Conservation (phyloP, 768 basidiomycete genomes). For the Leccinum imitatum region DNA sequence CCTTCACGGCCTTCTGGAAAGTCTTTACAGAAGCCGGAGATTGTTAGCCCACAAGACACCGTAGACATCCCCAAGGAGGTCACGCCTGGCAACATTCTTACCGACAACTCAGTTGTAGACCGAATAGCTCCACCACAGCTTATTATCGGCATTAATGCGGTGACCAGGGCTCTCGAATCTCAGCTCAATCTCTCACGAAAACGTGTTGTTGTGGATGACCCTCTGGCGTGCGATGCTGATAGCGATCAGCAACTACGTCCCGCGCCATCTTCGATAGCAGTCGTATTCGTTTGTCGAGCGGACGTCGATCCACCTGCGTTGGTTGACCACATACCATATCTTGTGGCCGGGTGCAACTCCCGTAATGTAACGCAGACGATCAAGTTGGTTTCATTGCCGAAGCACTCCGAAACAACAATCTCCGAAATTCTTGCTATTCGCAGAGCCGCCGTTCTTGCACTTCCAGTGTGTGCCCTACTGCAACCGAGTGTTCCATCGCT, state of each 20-base stretch:
- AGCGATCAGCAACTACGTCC: neutral
- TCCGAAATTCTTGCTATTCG: slow-evolving; percentile 64
- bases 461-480: slow-evolving; percentile 55
- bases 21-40: neutral
- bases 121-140: slow-evolving; percentile 37
- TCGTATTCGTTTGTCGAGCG: slow-evolving; percentile 69
- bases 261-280: slow-evolving; percentile 20
- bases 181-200: slow-evolving; percentile 41
- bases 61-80: slow-evolving; percentile 29
- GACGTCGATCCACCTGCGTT: slow-evolving; percentile 75
- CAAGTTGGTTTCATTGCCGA: slow-evolving; percentile 63
- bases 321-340: slow-evolving; percentile 71
- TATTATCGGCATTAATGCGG: slow-evolving; percentile 73
- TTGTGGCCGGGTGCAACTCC: slow-evolving; percentile 77
- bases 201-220: slow-evolving; percentile 5
- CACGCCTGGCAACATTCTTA: neutral
- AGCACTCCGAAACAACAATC: slow-evolving; percentile 61
- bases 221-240: neutral
- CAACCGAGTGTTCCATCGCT: slow-evolving; percentile 2
- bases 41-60: slow-evolving; percentile 9
- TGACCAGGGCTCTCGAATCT: slow-evolving; percentile 69
- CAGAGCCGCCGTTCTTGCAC: slow-evolving; percentile 61
- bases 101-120: neutral
- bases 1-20: slow-evolving; percentile 33
- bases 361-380: slow-evolving; percentile 34